Evolutionary conservation across 768 basidiomycete species (phyloP), one percentile per base, ranked within the genome.

Genomic region (Lactifluus pinguis): DNA sequence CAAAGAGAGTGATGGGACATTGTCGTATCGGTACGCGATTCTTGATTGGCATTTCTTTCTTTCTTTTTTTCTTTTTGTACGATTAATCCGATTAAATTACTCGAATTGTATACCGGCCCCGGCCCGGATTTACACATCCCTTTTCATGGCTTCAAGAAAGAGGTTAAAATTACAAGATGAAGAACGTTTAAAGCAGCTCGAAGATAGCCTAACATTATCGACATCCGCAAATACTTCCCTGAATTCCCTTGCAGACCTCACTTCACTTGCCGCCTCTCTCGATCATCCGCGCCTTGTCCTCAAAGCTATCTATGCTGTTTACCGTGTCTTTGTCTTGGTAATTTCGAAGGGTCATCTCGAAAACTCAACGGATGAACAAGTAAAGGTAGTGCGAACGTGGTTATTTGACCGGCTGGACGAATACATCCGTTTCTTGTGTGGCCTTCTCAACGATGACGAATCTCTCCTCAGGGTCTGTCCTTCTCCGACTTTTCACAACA

Each of bases 231-330:
- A 84, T 63, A 66, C 75, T 14, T 89, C 92, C 19, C 77, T 97
- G 47, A 98, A 97, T 68, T 75, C 80, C 32, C 72, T 97, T 21
- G 82, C 85, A 13, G 88, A 92, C 70, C 82, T 97, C 8, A 70
- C 92, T 55, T 75, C 81, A 15, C 71, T 91, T 34, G 77, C 84
- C 0, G 71, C 76, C 34, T 70, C 74, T 17, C 70, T 77, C 1
- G 67, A 75, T 45, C 78, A 83, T 44, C 75, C 88, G 0, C 78
- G 79, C 64, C 77, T 81, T 32, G 80, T 83, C 14, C 87, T 80
- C 58, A 92, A 88, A 69, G 85, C 82, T 1, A 79, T 93, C 17
- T 95, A 92, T 72, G 86, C 92, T 0, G 71, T 89, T 6, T 94
- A 95, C 71, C 76, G 94, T 42, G 77, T 86, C 13, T 93, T 92